Conservation (phyloP, 805 yeast genomes). For the Kuraishia borneana region DNA sequence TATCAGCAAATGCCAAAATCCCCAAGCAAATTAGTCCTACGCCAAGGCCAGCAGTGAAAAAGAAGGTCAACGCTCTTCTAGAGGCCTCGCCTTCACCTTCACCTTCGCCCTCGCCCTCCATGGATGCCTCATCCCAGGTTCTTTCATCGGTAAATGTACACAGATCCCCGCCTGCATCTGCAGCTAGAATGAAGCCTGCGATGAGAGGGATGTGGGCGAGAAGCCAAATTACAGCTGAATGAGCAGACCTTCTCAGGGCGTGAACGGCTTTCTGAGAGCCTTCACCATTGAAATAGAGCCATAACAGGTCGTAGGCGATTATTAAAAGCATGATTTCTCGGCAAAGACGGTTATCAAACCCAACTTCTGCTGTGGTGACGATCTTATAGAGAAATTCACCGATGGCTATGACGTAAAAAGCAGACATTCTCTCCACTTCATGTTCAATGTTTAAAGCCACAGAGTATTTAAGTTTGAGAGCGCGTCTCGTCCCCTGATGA, state of each 20-base stretch:
- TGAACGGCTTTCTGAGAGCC: conserved; percentile 38
- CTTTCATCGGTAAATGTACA: conserved; percentile 15
- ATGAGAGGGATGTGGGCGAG: conserved; percentile 39
- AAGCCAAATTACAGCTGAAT: conserved; percentile 34
- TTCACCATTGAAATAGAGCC: conserved; percentile 46
- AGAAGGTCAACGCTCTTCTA: conserved; percentile 31
- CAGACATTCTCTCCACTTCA: conserved; percentile 49
- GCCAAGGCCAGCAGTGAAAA: conserved; percentile 42
- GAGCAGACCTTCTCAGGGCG: conserved; percentile 37
- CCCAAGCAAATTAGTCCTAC: conserved; percentile 28
- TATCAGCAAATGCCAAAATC: conserved; percentile 31
- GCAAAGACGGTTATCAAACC: conserved; percentile 28
- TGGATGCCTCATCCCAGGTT: not conserved
- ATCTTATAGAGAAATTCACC: conserved; percentile 51
- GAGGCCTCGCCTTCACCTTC: conserved; percentile 20
- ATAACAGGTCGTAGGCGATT: conserved; percentile 35
- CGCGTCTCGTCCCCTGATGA: conserved; percentile 36
- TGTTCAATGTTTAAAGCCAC: conserved; percentile 60
- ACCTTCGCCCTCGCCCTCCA: not conserved
- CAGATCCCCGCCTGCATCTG: conserved; percentile 48
- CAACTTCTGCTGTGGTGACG: conserved; percentile 34
- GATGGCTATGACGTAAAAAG: conserved; percentile 51
- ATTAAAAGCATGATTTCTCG: conserved; percentile 37
- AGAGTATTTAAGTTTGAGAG: conserved; percentile 30
- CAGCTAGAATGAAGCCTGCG: conserved; percentile 40